Percentiles rank a stretch among this genome's conserved stretches.
These are phyloP conservation scores for Castanea mollissima DNA, from an alignment of 306 rosid species.

Conservation along the genomic window DNA sequence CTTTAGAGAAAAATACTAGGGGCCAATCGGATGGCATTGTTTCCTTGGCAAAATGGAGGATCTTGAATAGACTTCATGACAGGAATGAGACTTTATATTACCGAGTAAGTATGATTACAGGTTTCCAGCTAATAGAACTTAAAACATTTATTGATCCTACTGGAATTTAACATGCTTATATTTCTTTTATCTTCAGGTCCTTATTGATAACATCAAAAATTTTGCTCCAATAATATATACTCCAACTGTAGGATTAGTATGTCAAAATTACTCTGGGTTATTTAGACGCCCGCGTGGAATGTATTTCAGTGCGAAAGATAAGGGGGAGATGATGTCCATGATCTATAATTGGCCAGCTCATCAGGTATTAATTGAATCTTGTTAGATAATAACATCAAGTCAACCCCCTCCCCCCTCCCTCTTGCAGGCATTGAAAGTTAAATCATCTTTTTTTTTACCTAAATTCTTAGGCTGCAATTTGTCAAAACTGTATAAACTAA, in stretches of 20 bases:
- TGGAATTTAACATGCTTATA: conserved; percentile 12
- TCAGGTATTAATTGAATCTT: conserved; percentile 44
- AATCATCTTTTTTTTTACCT: neutral
- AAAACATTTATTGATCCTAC: conserved; percentile 16
- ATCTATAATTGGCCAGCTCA: conserved; percentile 95
- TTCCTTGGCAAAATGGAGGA: conserved; percentile 96
- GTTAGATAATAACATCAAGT: conserved; percentile 6
- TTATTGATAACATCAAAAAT: conserved; percentile 88
- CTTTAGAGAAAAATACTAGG: conserved; percentile 82
- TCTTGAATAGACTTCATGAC: conserved; percentile 93
- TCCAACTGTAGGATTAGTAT: conserved; percentile 94
- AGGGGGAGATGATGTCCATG: conserved; percentile 99
- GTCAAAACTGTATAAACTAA: conserved; percentile 17
- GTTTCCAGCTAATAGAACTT: conserved; percentile 16
- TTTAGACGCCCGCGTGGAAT: conserved; percentile 98
- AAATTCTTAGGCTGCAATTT: neutral
- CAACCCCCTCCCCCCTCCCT: neutral
- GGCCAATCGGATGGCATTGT: conserved; percentile 69
- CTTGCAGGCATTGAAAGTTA: neutral
- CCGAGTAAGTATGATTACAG: conserved; percentile 61
- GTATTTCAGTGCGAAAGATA: conserved; percentile 99
- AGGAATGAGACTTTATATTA: conserved; percentile 93
- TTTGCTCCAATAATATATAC: conserved; percentile 97
- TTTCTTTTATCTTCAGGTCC: conserved; percentile 55
- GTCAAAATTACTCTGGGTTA: conserved; percentile 95